Evolutionary conservation across 441 rosid species (phyloP).

Genomic region (Melastoma candidum): DNA sequence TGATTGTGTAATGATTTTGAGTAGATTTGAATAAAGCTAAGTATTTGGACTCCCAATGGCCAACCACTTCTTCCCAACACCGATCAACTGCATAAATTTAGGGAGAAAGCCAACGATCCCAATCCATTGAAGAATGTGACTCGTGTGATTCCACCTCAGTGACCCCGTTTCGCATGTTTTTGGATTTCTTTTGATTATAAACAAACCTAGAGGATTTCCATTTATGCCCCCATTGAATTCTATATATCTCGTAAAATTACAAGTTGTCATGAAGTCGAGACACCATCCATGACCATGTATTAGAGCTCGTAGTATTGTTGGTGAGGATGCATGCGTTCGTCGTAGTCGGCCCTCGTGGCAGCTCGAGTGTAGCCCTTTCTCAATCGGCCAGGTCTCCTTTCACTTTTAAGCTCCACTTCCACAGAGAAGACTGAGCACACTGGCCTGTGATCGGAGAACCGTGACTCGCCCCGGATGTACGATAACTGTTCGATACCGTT

Average conservation of each 20-base stretch:
- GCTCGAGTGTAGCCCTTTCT: constrained; percentile 68
- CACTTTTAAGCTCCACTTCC: constrained; percentile 49
- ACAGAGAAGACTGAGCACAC: constrained; percentile 69
- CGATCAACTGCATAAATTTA: too few species aligned
- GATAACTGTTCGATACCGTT: constrained; percentile 66
- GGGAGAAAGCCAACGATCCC: too few species aligned
- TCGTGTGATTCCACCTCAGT: too few species aligned
- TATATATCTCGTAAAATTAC: constrained; percentile 6
- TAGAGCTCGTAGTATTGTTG: constrained; percentile 47
- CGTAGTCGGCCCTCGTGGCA: constrained; percentile 33
- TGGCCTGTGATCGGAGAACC: constrained; percentile 90
- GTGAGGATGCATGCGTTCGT: constrained; percentile 52
- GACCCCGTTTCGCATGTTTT: too few species aligned
- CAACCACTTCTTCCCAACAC: too few species aligned
- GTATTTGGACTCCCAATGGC: too few species aligned
- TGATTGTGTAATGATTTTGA: too few species aligned
- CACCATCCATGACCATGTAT: background rate
- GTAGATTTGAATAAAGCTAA: too few species aligned
- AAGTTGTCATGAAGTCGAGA: background rate
- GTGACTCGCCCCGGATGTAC: constrained; percentile 67
- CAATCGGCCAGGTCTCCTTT: constrained; percentile 26
- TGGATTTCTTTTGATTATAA: too few species aligned
- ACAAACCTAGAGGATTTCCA: too few species aligned
- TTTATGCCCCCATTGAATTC: too few species aligned
- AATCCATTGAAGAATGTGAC: too few species aligned